Conservation (phyloP, 2,329 filamentous ascomycete genomes). For the Hypoxylon sp. region DNA sequence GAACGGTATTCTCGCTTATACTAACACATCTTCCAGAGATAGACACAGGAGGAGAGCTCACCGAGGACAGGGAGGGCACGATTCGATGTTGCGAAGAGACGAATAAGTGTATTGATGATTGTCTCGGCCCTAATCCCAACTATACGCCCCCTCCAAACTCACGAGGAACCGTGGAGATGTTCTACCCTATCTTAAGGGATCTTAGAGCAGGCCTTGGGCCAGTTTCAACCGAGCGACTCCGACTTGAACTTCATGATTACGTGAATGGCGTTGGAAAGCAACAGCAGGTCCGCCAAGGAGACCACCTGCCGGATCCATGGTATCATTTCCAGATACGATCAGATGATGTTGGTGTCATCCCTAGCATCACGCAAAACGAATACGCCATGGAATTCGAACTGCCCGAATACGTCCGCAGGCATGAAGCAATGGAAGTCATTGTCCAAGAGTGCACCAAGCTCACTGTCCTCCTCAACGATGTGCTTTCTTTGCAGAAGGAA, state of each 20-base stretch:
- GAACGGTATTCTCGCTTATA: conserved; percentile 5
- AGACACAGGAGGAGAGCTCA: conserved; percentile 52
- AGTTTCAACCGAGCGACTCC: conserved; percentile 45
- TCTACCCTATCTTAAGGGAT: conserved; percentile 51
- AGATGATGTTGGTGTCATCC: conserved; percentile 52
- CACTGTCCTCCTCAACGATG: conserved; percentile 50
- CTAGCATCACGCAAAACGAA: conserved; percentile 52
- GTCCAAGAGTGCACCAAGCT: conserved; percentile 51
- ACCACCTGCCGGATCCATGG: conserved; percentile 50
- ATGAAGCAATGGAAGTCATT: conserved; percentile 51
- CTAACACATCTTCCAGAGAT: conserved; percentile 45
- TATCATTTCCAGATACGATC: conserved; percentile 52
- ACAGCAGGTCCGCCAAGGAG: conserved; percentile 49
- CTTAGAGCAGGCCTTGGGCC: conserved; percentile 48
- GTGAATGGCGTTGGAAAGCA: conserved; percentile 50
- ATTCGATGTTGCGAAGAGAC: conserved; percentile 46
- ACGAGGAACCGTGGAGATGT: conserved; percentile 49
- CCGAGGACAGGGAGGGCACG: conserved; percentile 49
- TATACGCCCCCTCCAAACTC: conserved; percentile 44
- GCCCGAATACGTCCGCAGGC: conserved; percentile 47
- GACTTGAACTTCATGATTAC: conserved; percentile 51
- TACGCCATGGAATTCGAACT: conserved; percentile 54
- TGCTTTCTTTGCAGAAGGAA: conserved; percentile 53
- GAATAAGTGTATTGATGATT: conserved; percentile 50
- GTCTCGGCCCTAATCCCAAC: conserved; percentile 47